Evolutionary conservation across 2,329 filamentous ascomycete species (phyloP), one percentile per base, ranked within the genome.

Genomic region (Fusarium floridanum): DNA sequence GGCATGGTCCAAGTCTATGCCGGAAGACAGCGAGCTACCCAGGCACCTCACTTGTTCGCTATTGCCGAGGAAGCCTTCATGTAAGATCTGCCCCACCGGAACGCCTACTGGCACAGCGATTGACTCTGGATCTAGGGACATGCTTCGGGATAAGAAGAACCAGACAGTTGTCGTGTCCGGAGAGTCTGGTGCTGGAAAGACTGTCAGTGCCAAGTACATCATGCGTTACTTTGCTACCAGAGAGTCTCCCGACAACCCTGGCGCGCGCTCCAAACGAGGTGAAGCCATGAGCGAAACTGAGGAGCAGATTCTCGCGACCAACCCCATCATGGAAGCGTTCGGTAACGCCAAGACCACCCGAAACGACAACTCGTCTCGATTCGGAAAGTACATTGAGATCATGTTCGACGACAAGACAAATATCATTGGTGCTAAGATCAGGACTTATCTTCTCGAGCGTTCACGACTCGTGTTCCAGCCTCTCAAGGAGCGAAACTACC

Each of bases 1-100:
- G 97, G 97, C 76, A 99, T 99, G 96, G 95, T 99, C n/a, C 97
- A 99, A 84, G 95, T 98, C 43, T 99, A 99, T 85, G 95, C 97
- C 66, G 97, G 97, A 81, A 98, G 96, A 85, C 95, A 98, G 84
- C 91, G 97, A 84, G 95, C 95, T 69, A 98, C 97, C 68, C 97
- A 98, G 85, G 97, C 97, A 68, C 97, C 97, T 64, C 97, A 99
- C 91, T 86, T 99, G 81, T 99, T 99, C 85, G 97, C 97, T 77
- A 99, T 99, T 85, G 97, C 97, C 50, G 97, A 99, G 84, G 97
- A 99, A 85, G 95, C 97, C 71, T 99, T 98, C 86, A 95, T 96
- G 94, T 97, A 90, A 61, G 77, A 64, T 14, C 29, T 17, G 32
- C 32, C 48, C 34, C 20, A 24, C 22, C 12, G 9, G 24, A 16